These are phyloP conservation scores for Epichloe coenophiala DNA, from an alignment of 2,329 filamentous ascomycete species.

Conservation along the genomic window DNA sequence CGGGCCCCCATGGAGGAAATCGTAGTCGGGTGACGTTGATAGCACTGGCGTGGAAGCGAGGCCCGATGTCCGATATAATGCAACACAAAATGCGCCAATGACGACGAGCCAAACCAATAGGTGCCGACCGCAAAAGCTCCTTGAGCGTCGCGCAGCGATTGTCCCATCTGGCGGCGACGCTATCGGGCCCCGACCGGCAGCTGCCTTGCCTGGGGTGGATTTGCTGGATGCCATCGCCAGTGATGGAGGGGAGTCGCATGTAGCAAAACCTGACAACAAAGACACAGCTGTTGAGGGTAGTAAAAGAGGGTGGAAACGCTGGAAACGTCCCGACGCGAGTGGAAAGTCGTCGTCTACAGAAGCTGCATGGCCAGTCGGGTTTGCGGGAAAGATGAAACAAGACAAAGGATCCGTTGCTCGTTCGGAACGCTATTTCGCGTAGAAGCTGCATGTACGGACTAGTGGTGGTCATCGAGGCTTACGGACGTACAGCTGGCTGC, in stretches of 20 bases:
- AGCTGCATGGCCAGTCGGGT: not conserved
- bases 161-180: not conserved
- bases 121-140: constrained; percentile 3
- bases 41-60: constrained; percentile 7
- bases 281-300: not conserved
- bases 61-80: constrained; percentile 8
- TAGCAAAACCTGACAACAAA: not conserved
- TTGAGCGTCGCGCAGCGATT: not conserved
- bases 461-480: not conserved
- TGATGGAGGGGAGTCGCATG: not conserved
- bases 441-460: not conserved
- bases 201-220: not conserved
- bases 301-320: not conserved
- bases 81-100: constrained; percentile 6
- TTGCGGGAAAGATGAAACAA: not conserved
- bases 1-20: constrained; percentile 1
- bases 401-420: not conserved
- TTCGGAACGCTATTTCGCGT: not conserved
- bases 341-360: not conserved
- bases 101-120: constrained; percentile 7
- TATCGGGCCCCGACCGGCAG: not conserved
- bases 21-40: constrained; percentile 6
- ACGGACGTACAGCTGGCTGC: too few species aligned
- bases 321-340: not conserved
- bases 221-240: constrained; percentile 5